phyloP scores from a whole-genome alignment of 345 rosid genomes.

The Linum lewisii region DNA sequence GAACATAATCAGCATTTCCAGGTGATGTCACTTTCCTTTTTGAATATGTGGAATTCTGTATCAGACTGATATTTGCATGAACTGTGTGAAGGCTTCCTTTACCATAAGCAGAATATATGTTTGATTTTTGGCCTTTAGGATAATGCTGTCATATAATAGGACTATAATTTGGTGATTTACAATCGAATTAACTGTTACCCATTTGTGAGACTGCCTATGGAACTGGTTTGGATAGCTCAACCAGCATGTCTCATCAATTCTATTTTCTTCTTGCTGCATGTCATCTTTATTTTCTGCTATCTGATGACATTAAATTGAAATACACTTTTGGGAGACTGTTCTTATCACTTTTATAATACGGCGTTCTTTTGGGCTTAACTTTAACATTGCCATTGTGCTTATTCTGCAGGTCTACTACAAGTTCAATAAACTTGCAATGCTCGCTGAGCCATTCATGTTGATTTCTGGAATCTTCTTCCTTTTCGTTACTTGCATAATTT shows the following conservation, averaged over 20 bases:
- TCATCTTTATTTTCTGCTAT: no score
- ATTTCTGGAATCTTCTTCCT: conserved; percentile 66
- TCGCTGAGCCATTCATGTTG: conserved; percentile 85
- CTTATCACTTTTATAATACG: background rate
- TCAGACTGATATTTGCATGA: background rate
- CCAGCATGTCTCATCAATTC: no score
- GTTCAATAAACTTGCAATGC: conserved; percentile 72
- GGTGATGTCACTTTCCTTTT: conserved; percentile 33
- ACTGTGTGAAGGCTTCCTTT: background rate
- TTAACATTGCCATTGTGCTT: background rate
- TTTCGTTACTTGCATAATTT: conserved; percentile 65
- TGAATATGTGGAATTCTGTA: background rate
- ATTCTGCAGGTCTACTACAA: conserved; percentile 67
- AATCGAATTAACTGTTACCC: no score
- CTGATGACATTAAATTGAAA: no score
- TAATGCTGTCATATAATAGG: no score
- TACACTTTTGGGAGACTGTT: background rate
- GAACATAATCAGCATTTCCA: conserved; percentile 89
- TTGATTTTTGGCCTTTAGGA: no score
- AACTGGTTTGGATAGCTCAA: no score
- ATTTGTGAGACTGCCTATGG: no score
- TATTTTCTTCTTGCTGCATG: no score
- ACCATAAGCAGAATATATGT: background rate
- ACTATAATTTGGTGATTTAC: no score
- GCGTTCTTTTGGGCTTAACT: background rate